Percentiles rank a stretch among this genome's conserved stretches.
phyloP scores from a whole-genome alignment of 2,329 filamentous ascomycete genomes.

The Fusarium irregulare region DNA sequence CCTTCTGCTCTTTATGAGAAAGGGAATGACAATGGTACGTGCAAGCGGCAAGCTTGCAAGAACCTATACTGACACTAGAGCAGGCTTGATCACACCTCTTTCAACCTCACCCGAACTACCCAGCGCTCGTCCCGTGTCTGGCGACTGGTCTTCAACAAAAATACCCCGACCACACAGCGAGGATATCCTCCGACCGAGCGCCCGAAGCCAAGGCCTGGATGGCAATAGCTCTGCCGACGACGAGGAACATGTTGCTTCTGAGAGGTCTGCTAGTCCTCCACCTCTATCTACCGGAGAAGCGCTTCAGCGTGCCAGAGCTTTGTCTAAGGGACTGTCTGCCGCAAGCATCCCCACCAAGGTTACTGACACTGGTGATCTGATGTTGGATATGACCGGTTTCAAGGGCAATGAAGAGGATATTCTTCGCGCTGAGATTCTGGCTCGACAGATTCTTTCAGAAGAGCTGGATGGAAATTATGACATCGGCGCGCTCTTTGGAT shows the following conservation, averaged over 20 bases:
- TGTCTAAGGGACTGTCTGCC: conserved; percentile 87
- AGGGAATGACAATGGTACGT: conserved; percentile 48
- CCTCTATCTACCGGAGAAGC: conserved; percentile 79
- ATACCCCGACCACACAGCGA: conserved; percentile 64
- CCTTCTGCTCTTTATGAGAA: conserved; percentile 55
- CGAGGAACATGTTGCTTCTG: conserved; percentile 56
- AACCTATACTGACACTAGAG: conserved; percentile 7
- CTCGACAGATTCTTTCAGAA: conserved; percentile 90
- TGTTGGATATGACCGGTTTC: conserved; percentile 98
- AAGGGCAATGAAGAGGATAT: conserved; percentile 95
- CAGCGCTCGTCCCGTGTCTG: conserved; percentile 59
- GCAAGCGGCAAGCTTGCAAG: background rate
- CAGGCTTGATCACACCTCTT: conserved; percentile 63
- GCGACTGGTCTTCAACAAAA: conserved; percentile 61
- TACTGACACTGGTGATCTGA: conserved; percentile 92
- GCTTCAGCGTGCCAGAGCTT: conserved; percentile 81
- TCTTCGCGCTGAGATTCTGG: conserved; percentile 90
- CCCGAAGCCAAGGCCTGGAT: conserved; percentile 53
- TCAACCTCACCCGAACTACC: conserved; percentile 65
- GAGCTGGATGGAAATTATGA: conserved; percentile 96
- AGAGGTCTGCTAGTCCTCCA: conserved; percentile 81
- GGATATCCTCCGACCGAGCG: conserved; percentile 62
- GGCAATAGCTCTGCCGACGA: conserved; percentile 53
- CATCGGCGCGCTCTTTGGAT: conserved; percentile 93
- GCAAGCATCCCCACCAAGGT: conserved; percentile 94